phyloP scores from a whole-genome alignment of 2,329 filamentous ascomycete genomes.

The Intubia oerlemansii region DNA sequence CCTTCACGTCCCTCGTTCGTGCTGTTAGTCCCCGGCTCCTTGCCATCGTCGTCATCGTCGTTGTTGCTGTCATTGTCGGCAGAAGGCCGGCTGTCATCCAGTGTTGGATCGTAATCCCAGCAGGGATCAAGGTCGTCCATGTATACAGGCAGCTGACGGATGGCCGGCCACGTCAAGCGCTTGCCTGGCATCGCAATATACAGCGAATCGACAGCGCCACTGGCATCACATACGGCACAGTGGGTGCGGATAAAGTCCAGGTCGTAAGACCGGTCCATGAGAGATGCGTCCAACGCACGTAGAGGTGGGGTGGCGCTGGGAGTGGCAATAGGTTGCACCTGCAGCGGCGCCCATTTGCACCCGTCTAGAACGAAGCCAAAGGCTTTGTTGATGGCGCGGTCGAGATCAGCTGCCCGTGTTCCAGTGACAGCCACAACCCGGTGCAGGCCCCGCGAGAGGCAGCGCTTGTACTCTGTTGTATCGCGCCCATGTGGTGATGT shows the following conservation, averaged over 20 bases:
- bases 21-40: conserved; percentile 2
- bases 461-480: conserved; percentile 37
- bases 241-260: conserved; percentile 27
- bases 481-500: conserved; percentile 41
- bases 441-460: conserved; percentile 36
- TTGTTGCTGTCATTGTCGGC: not conserved
- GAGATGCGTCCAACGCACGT: conserved; percentile 23
- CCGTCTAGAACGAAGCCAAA: conserved; percentile 28
- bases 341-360: conserved; percentile 33
- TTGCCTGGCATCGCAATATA: conserved; percentile 35
- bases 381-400: conserved; percentile 22
- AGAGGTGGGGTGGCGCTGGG: conserved; percentile 29
- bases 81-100: conserved; percentile 18
- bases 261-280: conserved; percentile 23
- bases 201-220: conserved; percentile 33
- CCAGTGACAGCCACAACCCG: conserved; percentile 32
- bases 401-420: conserved; percentile 25
- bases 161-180: conserved; percentile 32
- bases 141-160: conserved; percentile 25
- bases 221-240: conserved; percentile 32
- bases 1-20: conserved; percentile 7
- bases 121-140: conserved; percentile 30
- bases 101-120: conserved; percentile 28
- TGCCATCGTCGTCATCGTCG: conserved; percentile 1
- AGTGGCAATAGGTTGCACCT: conserved; percentile 36